phyloP scores from a whole-genome alignment of 345 rosid genomes.

The Angophora floribunda region DNA sequence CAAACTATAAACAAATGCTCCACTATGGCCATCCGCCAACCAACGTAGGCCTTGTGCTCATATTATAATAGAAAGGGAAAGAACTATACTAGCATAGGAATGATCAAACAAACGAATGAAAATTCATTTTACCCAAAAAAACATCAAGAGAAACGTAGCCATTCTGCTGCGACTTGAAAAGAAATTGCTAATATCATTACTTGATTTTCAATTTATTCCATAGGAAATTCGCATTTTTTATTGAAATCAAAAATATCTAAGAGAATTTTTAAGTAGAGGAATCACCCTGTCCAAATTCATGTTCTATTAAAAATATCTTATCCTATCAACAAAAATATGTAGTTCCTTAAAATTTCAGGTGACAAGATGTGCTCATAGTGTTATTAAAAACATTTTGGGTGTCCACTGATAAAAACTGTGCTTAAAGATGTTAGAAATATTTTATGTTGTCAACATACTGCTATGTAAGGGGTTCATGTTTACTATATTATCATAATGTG shows the following conservation, averaged over 20 bases:
- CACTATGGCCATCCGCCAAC: neutral
- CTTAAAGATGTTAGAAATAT: too few relatives aligned
- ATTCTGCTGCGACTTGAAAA: rapidly evolving
- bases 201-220: neutral
- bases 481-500: too few relatives aligned
- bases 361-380: too few relatives aligned
- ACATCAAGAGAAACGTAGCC: neutral
- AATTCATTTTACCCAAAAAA: neutral
- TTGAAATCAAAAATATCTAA: rapidly evolving
- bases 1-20: too few relatives aligned
- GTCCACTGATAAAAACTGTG: rapidly evolving
- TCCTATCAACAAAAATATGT: rapidly evolving
- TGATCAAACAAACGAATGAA: neutral
- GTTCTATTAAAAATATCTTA: too few relatives aligned
- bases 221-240: neutral
- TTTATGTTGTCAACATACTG: rapidly evolving
- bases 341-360: too few relatives aligned
- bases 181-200: neutral
- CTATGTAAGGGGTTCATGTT: too few relatives aligned
- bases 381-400: too few relatives aligned
- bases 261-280: too few relatives aligned
- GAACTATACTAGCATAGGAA: rapidly evolving
- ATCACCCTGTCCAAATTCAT: rapidly evolving
- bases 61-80: neutral
- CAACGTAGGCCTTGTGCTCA: neutral